These are phyloP conservation scores for Chlamydomonas sp. DNA, from an alignment of 139 green algal genomes.

Conservation along the genomic window DNA sequence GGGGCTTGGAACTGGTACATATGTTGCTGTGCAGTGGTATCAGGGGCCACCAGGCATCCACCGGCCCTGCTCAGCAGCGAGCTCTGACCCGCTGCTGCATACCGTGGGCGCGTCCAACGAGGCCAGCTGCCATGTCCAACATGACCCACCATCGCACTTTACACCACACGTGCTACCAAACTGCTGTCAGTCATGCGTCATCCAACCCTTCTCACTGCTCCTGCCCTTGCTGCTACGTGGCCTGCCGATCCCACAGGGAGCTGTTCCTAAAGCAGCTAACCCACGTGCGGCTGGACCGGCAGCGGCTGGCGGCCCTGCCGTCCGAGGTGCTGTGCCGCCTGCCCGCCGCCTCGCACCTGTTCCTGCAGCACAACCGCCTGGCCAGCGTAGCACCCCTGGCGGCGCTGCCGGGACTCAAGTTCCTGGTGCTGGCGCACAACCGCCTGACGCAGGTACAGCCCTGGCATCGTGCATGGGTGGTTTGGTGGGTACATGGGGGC, in stretches of 20 bases:
- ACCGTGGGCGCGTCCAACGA: no score
- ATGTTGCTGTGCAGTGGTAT: no score
- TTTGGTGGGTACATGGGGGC: not conserved
- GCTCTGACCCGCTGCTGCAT: no score
- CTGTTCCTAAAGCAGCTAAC: conserved; percentile 18
- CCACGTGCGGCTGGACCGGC: conserved; percentile 31
- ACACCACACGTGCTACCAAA: no score
- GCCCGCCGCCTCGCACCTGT: conserved; percentile 16
- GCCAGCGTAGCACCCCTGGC: conserved; percentile 15
- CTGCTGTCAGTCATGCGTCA: not conserved
- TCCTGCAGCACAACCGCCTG: conserved; percentile 44
- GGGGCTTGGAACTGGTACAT: no score
- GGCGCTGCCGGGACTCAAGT: conserved; percentile 36
- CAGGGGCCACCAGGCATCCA: no score
- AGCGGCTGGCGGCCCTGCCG: conserved; percentile 3
- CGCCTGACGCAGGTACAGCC: not conserved
- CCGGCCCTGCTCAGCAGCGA: no score
- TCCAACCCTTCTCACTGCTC: not conserved
- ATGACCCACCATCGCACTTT: no score
- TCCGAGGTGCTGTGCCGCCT: conserved; percentile 21
- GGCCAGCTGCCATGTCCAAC: no score
- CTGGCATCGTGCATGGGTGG: not conserved
- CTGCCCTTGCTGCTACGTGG: not conserved
- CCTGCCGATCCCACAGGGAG: not conserved
- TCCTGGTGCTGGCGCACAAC: conserved; percentile 42